Percentiles rank a stretch among this genome's conserved stretches.
Evolutionary conservation across 1,284 basidiomycete genomes (phyloP).

Genomic region (Ganoderma meredithae): DNA sequence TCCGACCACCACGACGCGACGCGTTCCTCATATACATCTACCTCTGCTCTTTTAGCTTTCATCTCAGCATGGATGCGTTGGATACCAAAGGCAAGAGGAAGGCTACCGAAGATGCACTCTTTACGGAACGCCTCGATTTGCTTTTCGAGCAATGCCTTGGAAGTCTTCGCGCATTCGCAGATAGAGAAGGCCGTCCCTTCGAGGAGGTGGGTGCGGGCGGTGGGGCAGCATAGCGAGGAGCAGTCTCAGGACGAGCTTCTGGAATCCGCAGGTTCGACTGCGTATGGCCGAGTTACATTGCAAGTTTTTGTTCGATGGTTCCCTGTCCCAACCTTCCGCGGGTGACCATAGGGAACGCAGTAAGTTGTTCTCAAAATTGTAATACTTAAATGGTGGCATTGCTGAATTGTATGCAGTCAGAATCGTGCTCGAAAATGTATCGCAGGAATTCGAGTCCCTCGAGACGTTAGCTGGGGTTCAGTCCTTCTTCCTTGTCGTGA

Average conservation of each 20-base stretch:
- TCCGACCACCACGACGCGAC: constrained; percentile 11
- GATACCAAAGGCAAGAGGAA: constrained; percentile 28
- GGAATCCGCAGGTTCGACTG: constrained; percentile 58
- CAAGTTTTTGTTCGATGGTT: constrained; percentile 54
- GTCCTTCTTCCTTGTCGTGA: constrained; percentile 66
- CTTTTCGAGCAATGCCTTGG: constrained; percentile 63
- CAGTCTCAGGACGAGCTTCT: constrained; percentile 4
- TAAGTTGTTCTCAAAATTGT: constrained; percentile 5
- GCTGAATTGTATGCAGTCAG: constrained; percentile 45
- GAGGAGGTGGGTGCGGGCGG: constrained; percentile 58
- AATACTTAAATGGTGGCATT: background rate
- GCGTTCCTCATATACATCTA: background rate
- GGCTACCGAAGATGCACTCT: constrained; percentile 53
- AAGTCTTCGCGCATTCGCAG: constrained; percentile 66
- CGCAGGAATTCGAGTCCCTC: constrained; percentile 59
- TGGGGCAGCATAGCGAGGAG: background rate
- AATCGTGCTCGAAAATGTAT: constrained; percentile 54
- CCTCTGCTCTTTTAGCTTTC: background rate
- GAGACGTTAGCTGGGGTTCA: constrained; percentile 57
- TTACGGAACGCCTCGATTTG: constrained; percentile 65
- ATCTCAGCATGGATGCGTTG: constrained; percentile 14
- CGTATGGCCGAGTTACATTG: constrained; percentile 65
- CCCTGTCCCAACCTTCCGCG: constrained; percentile 12
- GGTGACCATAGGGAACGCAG: constrained; percentile 33
- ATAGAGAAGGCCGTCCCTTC: constrained; percentile 61